A percentile compares a stretch with the other conserved stretches of the same genome.
These are phyloP conservation scores for Camelina sativa DNA, from an alignment of 345 rosid genomes.

Conservation along the genomic window DNA sequence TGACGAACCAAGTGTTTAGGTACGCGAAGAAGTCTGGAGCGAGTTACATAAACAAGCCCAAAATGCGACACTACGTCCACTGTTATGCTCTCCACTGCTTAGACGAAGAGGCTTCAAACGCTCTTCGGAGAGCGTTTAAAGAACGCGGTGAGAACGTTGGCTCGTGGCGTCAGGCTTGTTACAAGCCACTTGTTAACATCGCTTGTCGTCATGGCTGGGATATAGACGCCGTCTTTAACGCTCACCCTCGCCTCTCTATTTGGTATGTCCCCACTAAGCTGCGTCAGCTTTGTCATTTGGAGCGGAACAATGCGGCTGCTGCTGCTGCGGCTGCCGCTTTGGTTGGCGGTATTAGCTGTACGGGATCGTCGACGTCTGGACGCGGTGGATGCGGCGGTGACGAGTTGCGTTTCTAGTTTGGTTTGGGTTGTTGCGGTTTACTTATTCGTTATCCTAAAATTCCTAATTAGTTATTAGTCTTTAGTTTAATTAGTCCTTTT, in stretches of 20 bases:
- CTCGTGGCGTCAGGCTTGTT: constrained; percentile 97
- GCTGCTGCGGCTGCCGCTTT: constrained; percentile 57
- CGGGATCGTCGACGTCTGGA: constrained; percentile 38
- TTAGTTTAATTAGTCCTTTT: constrained; percentile 3
- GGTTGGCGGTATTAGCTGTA: constrained; percentile 41
- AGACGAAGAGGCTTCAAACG: constrained; percentile 85
- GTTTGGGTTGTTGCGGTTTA: constrained; percentile 7
- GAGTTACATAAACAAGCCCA: constrained; percentile 97
- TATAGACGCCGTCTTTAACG: constrained; percentile 83
- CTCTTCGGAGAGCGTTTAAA: constrained; percentile 75
- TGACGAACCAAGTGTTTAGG: constrained; percentile 96
- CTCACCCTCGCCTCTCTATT: constrained; percentile 88
- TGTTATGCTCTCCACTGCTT: constrained; percentile 96
- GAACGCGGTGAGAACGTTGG: constrained; percentile 97
- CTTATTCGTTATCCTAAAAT: constrained; percentile 12
- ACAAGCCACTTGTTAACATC: constrained; percentile 83
- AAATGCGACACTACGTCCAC: constrained; percentile 97
- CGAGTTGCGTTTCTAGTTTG: constrained; percentile 23
- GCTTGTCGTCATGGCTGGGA: constrained; percentile 95
- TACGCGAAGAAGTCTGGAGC: constrained; percentile 95
- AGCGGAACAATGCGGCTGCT: constrained; percentile 58
- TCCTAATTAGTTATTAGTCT: constrained; percentile 6
- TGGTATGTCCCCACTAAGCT: constrained; percentile 98
- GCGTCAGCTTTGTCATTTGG: constrained; percentile 92
- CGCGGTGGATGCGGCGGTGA: constrained; percentile 27